phyloP scores from a whole-genome alignment of 306 rosid genomes.

The Dryas drummondii region DNA sequence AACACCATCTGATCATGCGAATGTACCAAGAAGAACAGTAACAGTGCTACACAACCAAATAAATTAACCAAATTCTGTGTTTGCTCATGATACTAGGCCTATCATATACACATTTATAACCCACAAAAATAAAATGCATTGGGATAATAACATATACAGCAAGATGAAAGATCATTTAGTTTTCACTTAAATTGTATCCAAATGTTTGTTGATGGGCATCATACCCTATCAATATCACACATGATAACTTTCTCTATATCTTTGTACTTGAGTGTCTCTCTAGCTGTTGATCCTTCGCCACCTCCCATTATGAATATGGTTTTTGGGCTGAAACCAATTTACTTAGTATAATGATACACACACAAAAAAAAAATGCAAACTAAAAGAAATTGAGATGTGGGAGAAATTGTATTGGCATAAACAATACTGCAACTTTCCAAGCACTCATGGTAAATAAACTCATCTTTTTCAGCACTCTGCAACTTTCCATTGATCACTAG shows the following conservation, averaged over 20 bases:
- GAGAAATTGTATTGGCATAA: neutral
- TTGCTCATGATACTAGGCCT: too few species aligned
- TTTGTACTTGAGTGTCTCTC: slow-evolving; percentile 35
- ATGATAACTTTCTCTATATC: slow-evolving; percentile 28
- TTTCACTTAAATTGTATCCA: neutral
- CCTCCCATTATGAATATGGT: slow-evolving; percentile 37
- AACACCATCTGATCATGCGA: too few species aligned
- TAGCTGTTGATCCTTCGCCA: slow-evolving; percentile 37
- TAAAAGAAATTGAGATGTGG: neutral
- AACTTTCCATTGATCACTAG: slow-evolving; percentile 37
- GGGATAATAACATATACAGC: neutral
- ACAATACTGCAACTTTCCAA: neutral
- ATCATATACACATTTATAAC: neutral
- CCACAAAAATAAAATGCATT: neutral
- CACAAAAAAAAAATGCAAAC: neutral
- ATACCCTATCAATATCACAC: slow-evolving; percentile 40
- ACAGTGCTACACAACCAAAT: neutral
- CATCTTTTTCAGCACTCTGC: slow-evolving; percentile 42
- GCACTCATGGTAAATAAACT: slow-evolving; percentile 38
- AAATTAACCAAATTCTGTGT: neutral
- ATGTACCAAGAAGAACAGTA: too few species aligned
- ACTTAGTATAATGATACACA: neutral
- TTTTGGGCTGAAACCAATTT: slow-evolving; percentile 29
- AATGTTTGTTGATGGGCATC: neutral
- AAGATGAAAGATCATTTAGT: neutral